Conservation (phyloP, 2,329 filamentous ascomycete genomes). For the Colletotrichum eremochloae region DNA sequence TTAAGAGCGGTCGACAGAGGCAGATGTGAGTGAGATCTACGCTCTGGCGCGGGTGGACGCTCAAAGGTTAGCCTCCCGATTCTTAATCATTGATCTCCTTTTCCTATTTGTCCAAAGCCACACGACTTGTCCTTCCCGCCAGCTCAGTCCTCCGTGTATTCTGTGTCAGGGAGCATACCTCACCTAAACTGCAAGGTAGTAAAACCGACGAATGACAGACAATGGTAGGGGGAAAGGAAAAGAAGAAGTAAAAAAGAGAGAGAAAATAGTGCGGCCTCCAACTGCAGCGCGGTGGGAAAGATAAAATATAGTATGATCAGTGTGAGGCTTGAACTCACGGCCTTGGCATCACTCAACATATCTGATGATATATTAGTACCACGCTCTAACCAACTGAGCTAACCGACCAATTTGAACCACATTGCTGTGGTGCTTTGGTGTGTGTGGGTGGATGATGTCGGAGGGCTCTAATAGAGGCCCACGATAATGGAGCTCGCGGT, state of each 20-base stretch:
- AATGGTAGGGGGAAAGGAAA: too few relatives aligned
- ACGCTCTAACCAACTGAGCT: conserved; percentile 42
- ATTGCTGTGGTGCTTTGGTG: conserved; percentile 1
- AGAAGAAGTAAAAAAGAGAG: not conserved
- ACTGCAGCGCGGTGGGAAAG: not conserved
- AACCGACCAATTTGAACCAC: conserved; percentile 23
- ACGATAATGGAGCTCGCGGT: conserved; percentile 3
- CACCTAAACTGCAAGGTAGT: not conserved
- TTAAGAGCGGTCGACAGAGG: too few relatives aligned
- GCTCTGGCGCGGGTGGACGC: too few relatives aligned
- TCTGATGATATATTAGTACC: conserved; percentile 38
- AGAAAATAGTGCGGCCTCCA: not conserved
- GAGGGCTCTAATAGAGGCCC: conserved; percentile 20
- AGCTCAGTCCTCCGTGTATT: not conserved
- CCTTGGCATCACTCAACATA: conserved; percentile 38
- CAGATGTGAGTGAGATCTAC: too few relatives aligned
- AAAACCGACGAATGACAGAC: not conserved
- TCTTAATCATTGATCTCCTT: not conserved
- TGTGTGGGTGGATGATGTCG: fast-evolving
- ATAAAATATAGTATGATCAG: conserved; percentile 32
- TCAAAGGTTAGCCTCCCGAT: not conserved
- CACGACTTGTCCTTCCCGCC: not conserved
- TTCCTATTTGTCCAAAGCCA: not conserved
- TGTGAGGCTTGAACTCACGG: conserved; percentile 40
- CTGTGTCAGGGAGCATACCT: not conserved